These are phyloP conservation scores for Calonectria henricotiae DNA, from an alignment of 2,329 filamentous ascomycete genomes.

Conservation along the genomic window DNA sequence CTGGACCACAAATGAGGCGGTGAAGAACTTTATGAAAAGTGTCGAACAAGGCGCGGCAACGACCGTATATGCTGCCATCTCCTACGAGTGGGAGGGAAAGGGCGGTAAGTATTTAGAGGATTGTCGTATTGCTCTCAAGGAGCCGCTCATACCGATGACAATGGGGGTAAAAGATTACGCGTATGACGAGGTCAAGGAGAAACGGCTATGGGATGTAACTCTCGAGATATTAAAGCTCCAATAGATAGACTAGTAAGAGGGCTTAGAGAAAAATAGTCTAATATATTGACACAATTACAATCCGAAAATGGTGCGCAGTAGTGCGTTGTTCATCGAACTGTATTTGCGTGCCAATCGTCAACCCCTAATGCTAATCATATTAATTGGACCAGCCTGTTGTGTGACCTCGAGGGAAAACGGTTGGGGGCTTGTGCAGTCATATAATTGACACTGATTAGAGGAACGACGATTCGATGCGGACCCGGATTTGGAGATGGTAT, in stretches of 20 bases:
- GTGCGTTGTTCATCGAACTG: too few relatives aligned
- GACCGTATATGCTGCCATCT: neutral
- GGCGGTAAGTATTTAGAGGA: slow-evolving; percentile 9
- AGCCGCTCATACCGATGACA: neutral
- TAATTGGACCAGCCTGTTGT: too few relatives aligned
- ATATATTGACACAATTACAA: too few relatives aligned
- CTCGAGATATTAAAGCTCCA: neutral
- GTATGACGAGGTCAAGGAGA: slow-evolving; percentile 1
- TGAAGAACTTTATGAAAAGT: neutral
- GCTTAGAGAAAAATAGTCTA: too few relatives aligned
- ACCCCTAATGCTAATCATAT: too few relatives aligned
- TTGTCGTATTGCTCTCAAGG: neutral
- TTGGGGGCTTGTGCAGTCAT: too few relatives aligned
- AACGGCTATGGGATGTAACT: neutral
- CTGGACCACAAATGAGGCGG: neutral
- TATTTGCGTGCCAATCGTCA: too few relatives aligned
- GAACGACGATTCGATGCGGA: too few relatives aligned
- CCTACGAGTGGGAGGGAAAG: neutral
- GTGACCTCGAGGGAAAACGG: too few relatives aligned
- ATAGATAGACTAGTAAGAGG: neutral
- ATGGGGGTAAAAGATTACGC: neutral
- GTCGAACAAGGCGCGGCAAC: slow-evolving; percentile 5
- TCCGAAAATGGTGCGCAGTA: too few relatives aligned
- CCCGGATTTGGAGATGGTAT: too few relatives aligned
- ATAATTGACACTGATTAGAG: too few relatives aligned